Conservation (phyloP, 2,329 filamentous ascomycete genomes). For the Elsinoe ampelina region DNA sequence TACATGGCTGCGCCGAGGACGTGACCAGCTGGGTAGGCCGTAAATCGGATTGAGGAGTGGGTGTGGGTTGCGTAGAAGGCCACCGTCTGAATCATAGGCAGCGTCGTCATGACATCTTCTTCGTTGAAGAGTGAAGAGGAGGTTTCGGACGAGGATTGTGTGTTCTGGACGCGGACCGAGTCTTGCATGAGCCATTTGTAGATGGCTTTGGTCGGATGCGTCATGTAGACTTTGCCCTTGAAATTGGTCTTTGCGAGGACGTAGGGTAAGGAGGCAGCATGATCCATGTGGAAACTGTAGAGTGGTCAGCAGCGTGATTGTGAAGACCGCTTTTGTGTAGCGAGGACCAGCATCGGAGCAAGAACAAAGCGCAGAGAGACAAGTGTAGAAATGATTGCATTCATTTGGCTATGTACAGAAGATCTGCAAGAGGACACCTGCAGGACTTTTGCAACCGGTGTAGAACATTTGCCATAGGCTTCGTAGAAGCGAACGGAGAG, state of each 20-base stretch:
- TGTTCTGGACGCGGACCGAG: slow-evolving; percentile 81
- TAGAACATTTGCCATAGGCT: neutral
- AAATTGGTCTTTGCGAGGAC: slow-evolving; percentile 98
- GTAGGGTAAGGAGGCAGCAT: slow-evolving; percentile 96
- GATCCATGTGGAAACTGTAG: slow-evolving; percentile 88
- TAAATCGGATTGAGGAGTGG: slow-evolving; percentile 91
- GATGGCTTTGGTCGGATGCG: slow-evolving; percentile 96
- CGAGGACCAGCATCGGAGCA: slow-evolving; percentile 5
- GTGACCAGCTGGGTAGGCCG: slow-evolving; percentile 92
- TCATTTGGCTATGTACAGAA: slow-evolving; percentile 12
- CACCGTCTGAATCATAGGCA: slow-evolving; percentile 90
- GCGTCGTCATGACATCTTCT: slow-evolving; percentile 86
- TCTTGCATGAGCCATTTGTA: slow-evolving; percentile 99
- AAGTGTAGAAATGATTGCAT: slow-evolving; percentile 7
- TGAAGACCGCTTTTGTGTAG: neutral
- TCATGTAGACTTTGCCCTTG: slow-evolving; percentile 95
- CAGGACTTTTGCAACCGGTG: neutral
- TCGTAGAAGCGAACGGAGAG: neutral
- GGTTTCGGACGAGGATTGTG: slow-evolving; percentile 51
- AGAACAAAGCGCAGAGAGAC: neutral
- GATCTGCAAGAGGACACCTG: neutral
- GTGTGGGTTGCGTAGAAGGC: slow-evolving; percentile 98
- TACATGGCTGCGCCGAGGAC: slow-evolving; percentile 99
- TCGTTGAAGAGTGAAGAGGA: slow-evolving; percentile 76
- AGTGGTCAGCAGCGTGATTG: neutral